Conservation (phyloP, 495 filamentous ascomycete species). For the Penicillium egyptiacum region DNA sequence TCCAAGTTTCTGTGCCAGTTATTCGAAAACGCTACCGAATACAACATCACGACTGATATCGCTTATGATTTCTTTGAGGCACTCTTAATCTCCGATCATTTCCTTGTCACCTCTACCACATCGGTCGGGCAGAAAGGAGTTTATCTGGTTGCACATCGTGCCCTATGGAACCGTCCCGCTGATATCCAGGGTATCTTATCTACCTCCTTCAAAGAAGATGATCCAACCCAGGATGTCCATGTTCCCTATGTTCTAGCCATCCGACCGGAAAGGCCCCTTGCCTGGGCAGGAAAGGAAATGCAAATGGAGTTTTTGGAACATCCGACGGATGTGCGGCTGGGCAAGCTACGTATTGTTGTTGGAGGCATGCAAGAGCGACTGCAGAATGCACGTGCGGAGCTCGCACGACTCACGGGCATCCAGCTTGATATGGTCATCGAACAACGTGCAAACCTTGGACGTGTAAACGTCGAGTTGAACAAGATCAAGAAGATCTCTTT, state of each 20-base stretch:
- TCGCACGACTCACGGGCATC: constrained; percentile 73
- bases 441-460: constrained; percentile 85
- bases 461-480: constrained; percentile 87
- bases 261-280: constrained; percentile 72
- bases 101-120: constrained; percentile 63
- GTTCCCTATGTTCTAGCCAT: constrained; percentile 83
- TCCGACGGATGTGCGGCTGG: constrained; percentile 79
- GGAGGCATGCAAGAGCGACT: constrained; percentile 81
- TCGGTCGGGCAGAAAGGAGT: constrained; percentile 67
- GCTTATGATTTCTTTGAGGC: constrained; percentile 75
- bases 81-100: constrained; percentile 82
- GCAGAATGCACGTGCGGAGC: constrained; percentile 70
- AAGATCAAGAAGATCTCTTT: constrained; percentile 96
- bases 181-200: constrained; percentile 84
- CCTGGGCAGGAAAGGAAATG: constrained; percentile 80
- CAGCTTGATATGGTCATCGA: constrained; percentile 86
- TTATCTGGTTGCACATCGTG: constrained; percentile 81
- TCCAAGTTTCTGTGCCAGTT: constrained; percentile 83
- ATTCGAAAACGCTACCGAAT: constrained; percentile 95
- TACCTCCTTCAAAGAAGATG: constrained; percentile 81
- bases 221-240: constrained; percentile 63
- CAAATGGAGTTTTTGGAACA: constrained; percentile 70
- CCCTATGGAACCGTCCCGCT: constrained; percentile 66
- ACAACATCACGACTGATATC: constrained; percentile 67
- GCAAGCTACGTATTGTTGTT: constrained; percentile 84